Percentiles rank a stretch among this genome's conserved stretches.
phyloP scores from a whole-genome alignment of 495 filamentous ascomycete genomes.

The Niebla homalea region DNA sequence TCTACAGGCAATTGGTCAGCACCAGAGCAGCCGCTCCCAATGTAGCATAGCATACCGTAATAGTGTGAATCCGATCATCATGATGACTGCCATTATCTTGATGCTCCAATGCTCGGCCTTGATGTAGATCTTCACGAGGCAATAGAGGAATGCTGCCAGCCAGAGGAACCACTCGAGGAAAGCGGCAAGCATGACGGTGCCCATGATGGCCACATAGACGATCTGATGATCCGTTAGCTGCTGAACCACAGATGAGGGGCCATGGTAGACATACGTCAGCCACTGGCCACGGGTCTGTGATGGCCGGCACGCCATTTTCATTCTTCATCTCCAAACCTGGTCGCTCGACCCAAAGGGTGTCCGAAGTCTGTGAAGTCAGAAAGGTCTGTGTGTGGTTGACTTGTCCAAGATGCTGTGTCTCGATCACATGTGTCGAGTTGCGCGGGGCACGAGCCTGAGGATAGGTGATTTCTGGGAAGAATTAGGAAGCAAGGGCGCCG shows the following conservation, averaged over 20 bases:
- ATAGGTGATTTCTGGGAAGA: too few relatives aligned
- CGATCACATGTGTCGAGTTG: too few relatives aligned
- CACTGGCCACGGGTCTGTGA: constrained; percentile 41
- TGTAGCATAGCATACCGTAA: constrained; percentile 46
- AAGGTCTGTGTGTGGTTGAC: too few relatives aligned
- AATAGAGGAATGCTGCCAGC: constrained; percentile 86
- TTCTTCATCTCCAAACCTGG: background rate
- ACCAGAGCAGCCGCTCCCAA: background rate
- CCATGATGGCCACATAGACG: constrained; percentile 70
- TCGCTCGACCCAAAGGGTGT: too few relatives aligned
- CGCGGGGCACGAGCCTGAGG: too few relatives aligned
- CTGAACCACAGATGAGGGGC: background rate
- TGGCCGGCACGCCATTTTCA: constrained; percentile 5
- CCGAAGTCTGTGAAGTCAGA: too few relatives aligned
- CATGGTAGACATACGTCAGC: constrained; percentile 44
- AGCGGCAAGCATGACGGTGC: constrained; percentile 69
- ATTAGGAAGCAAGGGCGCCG: too few relatives aligned
- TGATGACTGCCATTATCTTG: constrained; percentile 57
- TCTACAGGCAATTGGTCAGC: constrained; percentile 29
- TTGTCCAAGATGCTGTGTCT: too few relatives aligned
- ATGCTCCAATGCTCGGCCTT: constrained; percentile 86
- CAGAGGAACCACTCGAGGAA: constrained; percentile 90
- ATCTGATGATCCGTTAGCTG: constrained; percentile 37
- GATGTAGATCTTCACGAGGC: constrained; percentile 70
- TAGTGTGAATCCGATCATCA: constrained; percentile 57